These are phyloP conservation scores for Aspergillus novofumigatus DNA, from an alignment of 2,329 filamentous ascomycete species.

Conservation along the genomic window DNA sequence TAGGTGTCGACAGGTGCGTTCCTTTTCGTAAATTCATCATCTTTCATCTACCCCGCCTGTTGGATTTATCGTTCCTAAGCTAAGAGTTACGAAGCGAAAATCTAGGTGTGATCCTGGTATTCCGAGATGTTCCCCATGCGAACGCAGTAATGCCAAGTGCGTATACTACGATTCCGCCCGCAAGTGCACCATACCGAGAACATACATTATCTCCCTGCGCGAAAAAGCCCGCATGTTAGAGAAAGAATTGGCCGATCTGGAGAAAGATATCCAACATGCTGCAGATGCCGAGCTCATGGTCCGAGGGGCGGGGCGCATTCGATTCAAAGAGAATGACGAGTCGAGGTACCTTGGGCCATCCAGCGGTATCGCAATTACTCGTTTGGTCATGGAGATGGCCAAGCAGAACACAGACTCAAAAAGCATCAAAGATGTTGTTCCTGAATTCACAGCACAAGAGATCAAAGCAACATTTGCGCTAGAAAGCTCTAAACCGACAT, in stretches of 20 bases:
- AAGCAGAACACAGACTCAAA: slow-evolving; percentile 89
- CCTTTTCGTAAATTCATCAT: slow-evolving; percentile 3
- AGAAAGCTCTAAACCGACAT: slow-evolving; percentile 63
- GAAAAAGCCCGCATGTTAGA: slow-evolving; percentile 80
- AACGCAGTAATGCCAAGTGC: slow-evolving; percentile 84
- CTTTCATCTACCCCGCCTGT: slow-evolving; percentile 1
- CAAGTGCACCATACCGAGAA: slow-evolving; percentile 78
- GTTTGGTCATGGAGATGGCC: slow-evolving; percentile 91
- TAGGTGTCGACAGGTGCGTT: slow-evolving; percentile 46
- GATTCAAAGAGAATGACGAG: slow-evolving; percentile 79
- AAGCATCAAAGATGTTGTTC: slow-evolving; percentile 87
- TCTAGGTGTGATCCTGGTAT: slow-evolving; percentile 92
- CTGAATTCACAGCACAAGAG: slow-evolving; percentile 64
- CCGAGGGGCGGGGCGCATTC: slow-evolving; percentile 78
- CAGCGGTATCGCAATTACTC: slow-evolving; percentile 91
- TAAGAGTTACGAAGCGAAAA: slow-evolving; percentile 64
- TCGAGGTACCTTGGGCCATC: slow-evolving; percentile 88
- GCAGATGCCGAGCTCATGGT: slow-evolving; percentile 79
- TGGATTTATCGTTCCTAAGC: not conserved
- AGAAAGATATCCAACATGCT: slow-evolving; percentile 68
- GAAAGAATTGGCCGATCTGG: slow-evolving; percentile 72
- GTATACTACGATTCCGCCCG: slow-evolving; percentile 93
- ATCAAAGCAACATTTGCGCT: slow-evolving; percentile 64
- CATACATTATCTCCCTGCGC: slow-evolving; percentile 88
- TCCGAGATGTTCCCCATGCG: slow-evolving; percentile 86